These are phyloP conservation scores for Leccinum barrowsii DNA, from an alignment of 768 basidiomycete species.

Conservation along the genomic window DNA sequence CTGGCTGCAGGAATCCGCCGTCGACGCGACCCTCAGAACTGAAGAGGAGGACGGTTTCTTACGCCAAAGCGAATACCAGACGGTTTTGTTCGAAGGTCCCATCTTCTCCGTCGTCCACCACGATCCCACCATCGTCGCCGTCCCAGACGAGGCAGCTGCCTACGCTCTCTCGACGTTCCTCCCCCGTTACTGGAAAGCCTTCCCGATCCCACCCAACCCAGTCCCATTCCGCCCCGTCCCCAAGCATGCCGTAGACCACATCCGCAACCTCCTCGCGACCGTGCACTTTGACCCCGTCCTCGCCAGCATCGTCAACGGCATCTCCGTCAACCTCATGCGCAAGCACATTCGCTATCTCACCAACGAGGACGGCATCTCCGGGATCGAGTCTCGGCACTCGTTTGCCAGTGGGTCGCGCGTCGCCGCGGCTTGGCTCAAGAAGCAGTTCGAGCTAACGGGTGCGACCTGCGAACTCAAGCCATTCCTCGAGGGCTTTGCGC, in stretches of 20 bases:
- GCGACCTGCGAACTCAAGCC: conserved; percentile 64
- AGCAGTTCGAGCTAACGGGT: conserved; percentile 67
- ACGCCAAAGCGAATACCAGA: conserved; percentile 18
- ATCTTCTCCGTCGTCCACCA: conserved; percentile 39
- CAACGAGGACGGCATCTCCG: conserved; percentile 73
- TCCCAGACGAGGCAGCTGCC: conserved; percentile 38
- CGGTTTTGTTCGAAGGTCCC: background rate
- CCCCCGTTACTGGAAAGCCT: conserved; percentile 74
- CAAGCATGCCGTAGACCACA: conserved; percentile 46
- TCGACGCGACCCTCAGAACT: conserved; percentile 45
- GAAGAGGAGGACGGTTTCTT: conserved; percentile 37
- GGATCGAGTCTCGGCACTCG: conserved; percentile 77
- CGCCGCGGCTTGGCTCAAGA: conserved; percentile 47
- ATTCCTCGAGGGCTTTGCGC: conserved; percentile 74
- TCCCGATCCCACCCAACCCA: conserved; percentile 52
- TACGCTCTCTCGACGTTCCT: conserved; percentile 54
- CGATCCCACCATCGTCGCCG: conserved; percentile 39
- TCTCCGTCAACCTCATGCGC: conserved; percentile 63
- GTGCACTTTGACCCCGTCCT: conserved; percentile 69
- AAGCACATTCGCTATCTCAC: conserved; percentile 80
- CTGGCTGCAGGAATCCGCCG: conserved; percentile 56
- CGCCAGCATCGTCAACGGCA: conserved; percentile 62
- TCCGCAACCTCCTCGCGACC: conserved; percentile 52
- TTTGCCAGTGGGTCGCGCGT: conserved; percentile 60
- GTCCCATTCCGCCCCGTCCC: conserved; percentile 55